Evolutionary conservation across 202 grass and related monocot genomes (phyloP).

Genomic region (Setaria italica): DNA sequence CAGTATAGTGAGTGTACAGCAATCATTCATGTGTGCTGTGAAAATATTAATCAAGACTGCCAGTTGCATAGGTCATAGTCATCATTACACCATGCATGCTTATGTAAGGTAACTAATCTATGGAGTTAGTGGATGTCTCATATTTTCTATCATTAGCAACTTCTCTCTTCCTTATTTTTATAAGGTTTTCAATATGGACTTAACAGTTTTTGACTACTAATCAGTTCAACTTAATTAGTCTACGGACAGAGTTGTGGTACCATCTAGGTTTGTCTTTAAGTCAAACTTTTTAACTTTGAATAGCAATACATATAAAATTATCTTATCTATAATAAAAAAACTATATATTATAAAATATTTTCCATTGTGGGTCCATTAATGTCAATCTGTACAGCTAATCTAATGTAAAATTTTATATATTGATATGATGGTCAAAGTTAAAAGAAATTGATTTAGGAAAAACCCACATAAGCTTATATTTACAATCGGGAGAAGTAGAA

Average conservation of each 20-base stretch:
- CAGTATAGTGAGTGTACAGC: background rate
- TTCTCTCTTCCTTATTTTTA: background rate
- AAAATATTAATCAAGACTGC: slow-evolving; percentile 32
- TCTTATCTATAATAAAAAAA: no score
- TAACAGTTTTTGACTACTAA: no score
- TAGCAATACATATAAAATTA: no score
- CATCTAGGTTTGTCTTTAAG: no score
- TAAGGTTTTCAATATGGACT: background rate
- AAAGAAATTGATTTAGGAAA: background rate
- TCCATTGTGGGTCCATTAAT: background rate
- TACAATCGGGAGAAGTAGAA: background rate
- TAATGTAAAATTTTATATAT: background rate
- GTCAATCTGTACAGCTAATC: background rate
- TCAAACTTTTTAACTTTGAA: no score
- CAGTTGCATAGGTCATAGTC: slow-evolving; percentile 24
- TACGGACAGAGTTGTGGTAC: background rate
- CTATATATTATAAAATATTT: no score
- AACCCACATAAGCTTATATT: background rate
- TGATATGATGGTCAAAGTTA: background rate
- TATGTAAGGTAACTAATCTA: slow-evolving; percentile 30
- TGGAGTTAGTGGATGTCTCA: slow-evolving; percentile 3
- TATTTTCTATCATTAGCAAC: background rate
- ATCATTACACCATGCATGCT: background rate
- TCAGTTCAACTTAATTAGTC: background rate
- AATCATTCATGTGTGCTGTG: slow-evolving; percentile 18